phyloP scores from a whole-genome alignment of 2,329 filamentous ascomycete species.

The Fusarium zealandicum region DNA sequence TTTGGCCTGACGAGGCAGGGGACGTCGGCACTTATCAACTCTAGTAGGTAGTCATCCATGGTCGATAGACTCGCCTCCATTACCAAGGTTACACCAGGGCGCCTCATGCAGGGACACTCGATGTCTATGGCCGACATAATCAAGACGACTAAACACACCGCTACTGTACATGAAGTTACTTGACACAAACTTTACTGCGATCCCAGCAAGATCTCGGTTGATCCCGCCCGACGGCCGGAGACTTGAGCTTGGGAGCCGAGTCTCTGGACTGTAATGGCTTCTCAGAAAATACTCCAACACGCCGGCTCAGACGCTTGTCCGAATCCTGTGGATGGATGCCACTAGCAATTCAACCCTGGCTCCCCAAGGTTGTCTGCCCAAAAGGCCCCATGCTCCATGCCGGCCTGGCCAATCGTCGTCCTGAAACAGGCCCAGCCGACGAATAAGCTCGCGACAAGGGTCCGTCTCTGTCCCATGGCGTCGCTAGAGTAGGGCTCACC shows the following conservation, averaged over 20 bases:
- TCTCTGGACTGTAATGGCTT: conserved; percentile 22
- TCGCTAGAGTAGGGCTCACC: conserved; percentile 47
- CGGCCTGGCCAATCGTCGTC: conserved; percentile 38
- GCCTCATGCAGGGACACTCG: conserved; percentile 32
- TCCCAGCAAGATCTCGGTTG: conserved; percentile 17
- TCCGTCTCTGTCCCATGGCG: conserved; percentile 37
- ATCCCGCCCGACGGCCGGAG: conserved; percentile 20
- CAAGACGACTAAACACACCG: conserved; percentile 23
- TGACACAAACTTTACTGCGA: conserved; percentile 19
- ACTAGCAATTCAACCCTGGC: conserved; percentile 15
- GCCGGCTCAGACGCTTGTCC: conserved; percentile 21
- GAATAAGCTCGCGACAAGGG: conserved; percentile 43
- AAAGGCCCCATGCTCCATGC: conserved; percentile 17
- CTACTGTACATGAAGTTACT: conserved; percentile 3
- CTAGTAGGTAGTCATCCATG: conserved; percentile 9
- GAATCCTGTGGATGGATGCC: conserved; percentile 1
- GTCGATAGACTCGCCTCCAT: conserved; percentile 3
- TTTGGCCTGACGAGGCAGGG: conserved; percentile 2
- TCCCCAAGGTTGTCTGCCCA: conserved; percentile 23
- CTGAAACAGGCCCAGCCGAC: conserved; percentile 32
- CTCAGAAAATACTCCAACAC: conserved; percentile 27
- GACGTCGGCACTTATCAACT: conserved; percentile 3
- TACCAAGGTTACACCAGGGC: conserved; percentile 21
- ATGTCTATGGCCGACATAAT: conserved; percentile 5
- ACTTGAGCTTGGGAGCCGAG: conserved; percentile 11